phyloP scores from a whole-genome alignment of 2,329 filamentous ascomycete species.

The Aspergillus viridinutans region DNA sequence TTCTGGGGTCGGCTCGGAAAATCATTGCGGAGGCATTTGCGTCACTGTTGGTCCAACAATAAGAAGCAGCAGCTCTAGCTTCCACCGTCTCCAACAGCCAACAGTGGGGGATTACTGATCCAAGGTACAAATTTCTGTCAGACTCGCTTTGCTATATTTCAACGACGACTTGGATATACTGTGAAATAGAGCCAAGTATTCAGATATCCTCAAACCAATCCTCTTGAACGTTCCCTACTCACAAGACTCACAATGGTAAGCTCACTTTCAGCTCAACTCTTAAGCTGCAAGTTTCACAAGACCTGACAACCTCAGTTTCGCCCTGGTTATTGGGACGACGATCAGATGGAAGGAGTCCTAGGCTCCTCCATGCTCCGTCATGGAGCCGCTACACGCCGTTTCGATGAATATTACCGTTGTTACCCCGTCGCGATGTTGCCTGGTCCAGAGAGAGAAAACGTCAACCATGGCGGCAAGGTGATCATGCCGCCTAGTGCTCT shows the following conservation, averaged over 20 bases:
- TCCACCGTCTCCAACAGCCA: background rate
- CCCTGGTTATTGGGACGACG: slow-evolving; percentile 50
- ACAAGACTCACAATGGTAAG: slow-evolving; percentile 22
- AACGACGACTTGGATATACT: background rate
- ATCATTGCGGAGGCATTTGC: slow-evolving; percentile 36
- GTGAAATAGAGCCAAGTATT: background rate
- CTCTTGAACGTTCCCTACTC: background rate
- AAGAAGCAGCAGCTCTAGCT: slow-evolving; percentile 4
- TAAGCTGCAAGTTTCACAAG: background rate
- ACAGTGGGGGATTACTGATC: background rate
- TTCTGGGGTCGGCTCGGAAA: slow-evolving; percentile 39
- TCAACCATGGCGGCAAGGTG: slow-evolving; percentile 97
- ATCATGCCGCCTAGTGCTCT: slow-evolving; percentile 94
- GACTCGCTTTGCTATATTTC: background rate
- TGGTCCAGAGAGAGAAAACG: slow-evolving; percentile 78
- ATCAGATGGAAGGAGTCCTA: slow-evolving; percentile 50
- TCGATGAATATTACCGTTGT: slow-evolving; percentile 98
- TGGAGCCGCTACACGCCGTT: slow-evolving; percentile 61
- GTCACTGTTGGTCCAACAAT: slow-evolving; percentile 28
- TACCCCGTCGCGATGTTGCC: slow-evolving; percentile 94
- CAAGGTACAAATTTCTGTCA: background rate
- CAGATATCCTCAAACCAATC: background rate
- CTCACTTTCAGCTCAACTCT: background rate
- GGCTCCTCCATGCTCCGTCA: slow-evolving; percentile 51
- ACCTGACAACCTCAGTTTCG: slow-evolving; percentile 36